phyloP scores from a whole-genome alignment of 495 filamentous ascomycete genomes.

The Jackrogersella multiformis region DNA sequence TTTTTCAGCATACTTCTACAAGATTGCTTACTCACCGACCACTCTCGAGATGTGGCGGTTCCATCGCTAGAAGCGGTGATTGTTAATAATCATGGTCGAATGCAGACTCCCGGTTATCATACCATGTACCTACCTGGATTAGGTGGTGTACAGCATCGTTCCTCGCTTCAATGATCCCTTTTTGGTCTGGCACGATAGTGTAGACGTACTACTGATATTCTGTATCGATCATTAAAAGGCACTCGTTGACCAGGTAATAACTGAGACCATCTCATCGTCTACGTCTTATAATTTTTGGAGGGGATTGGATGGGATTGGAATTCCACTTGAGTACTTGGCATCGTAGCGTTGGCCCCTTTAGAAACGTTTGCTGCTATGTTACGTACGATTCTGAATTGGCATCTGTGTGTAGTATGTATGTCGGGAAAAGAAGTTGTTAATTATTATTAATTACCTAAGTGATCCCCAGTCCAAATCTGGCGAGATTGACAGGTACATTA shows the following conservation, averaged over 20 bases:
- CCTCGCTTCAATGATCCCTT: constrained; percentile 37
- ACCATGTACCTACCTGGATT: background rate
- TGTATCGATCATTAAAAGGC: constrained; percentile 25
- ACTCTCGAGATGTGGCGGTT: constrained; percentile 13
- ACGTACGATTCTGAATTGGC: constrained; percentile 5
- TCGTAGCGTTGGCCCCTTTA: background rate
- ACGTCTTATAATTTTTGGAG: constrained; percentile 31
- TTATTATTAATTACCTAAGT: no score
- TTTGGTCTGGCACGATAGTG: constrained; percentile 31
- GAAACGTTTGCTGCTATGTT: background rate
- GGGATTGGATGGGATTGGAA: no score
- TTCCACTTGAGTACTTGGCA: constrained; percentile 19
- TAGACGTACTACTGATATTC: constrained; percentile 24
- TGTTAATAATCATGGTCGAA: constrained; percentile 19
- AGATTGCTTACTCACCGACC: constrained; percentile 30
- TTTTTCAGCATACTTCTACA: background rate
- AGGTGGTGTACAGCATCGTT: constrained; percentile 15
- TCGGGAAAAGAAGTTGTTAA: background rate
- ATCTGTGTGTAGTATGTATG: background rate
- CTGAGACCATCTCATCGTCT: constrained; percentile 28
- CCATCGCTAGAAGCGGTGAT: constrained; percentile 25
- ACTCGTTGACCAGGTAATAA: constrained; percentile 24
- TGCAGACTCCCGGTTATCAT: constrained; percentile 3
- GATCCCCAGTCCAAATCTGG: constrained; percentile 5
- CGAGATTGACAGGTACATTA: constrained; percentile 31